Evolutionary conservation across 2,329 filamentous ascomycete genomes (phyloP).

Genomic region (Lasiodiplodia gonubiensis): DNA sequence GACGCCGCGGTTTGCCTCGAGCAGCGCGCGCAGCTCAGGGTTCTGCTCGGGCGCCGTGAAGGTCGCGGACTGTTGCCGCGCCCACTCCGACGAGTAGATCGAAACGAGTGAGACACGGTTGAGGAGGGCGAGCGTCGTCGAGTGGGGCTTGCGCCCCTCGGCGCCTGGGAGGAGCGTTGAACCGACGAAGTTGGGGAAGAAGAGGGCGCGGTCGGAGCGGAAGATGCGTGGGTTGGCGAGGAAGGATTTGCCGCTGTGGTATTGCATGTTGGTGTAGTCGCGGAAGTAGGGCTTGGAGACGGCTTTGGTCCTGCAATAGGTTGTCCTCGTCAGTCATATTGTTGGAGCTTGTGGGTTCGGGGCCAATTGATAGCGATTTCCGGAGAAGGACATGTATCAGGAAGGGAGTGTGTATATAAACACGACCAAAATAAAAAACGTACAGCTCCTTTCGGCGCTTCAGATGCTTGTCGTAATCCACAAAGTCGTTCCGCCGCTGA

Average conservation of each 20-base stretch:
- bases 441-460: conserved; percentile 77
- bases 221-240: conserved; percentile 84
- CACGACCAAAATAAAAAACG: conserved; percentile 32
- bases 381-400: neutral
- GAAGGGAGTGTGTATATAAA: neutral
- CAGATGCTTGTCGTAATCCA: conserved; percentile 84
- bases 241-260: conserved; percentile 89
- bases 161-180: conserved; percentile 70
- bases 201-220: conserved; percentile 79
- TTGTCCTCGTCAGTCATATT: neutral
- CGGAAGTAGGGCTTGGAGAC: conserved; percentile 90
- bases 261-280: conserved; percentile 85
- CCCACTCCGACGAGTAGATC: conserved; percentile 85
- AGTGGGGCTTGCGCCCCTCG: conserved; percentile 52
- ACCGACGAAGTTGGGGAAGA: conserved; percentile 91
- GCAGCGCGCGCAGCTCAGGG: conserved; percentile 67
- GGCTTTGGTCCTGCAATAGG: conserved; percentile 71
- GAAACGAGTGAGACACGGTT: conserved; percentile 79
- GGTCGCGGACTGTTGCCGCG: conserved; percentile 75
- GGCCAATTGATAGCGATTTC: neutral
- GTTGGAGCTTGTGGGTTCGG: neutral
- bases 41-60: conserved; percentile 71
- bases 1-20: conserved; percentile 59
- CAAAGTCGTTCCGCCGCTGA: conserved; percentile 78
- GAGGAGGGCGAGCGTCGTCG: conserved; percentile 77